phyloP scores from a whole-genome alignment of 108 stramenopile genomes.

The Skeletonema grethae region DNA sequence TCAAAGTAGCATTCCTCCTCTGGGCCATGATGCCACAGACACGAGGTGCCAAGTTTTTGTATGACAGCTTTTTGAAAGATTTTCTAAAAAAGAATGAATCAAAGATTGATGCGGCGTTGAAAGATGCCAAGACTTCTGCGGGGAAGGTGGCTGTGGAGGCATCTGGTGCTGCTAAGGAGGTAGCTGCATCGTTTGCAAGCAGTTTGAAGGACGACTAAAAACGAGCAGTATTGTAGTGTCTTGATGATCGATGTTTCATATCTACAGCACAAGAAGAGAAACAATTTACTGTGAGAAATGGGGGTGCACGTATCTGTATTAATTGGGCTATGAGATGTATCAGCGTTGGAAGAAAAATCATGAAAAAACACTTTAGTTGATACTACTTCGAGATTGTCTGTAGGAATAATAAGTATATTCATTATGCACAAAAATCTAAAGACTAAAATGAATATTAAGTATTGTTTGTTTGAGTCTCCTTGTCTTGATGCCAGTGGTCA shows the following conservation, averaged over 20 bases:
- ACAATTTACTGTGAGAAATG: neutral
- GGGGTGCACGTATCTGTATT: neutral
- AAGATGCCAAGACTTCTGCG: conserved; percentile 62
- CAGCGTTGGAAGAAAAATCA: neutral
- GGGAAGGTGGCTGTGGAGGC: conserved; percentile 25
- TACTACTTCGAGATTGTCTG: neutral
- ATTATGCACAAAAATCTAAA: neutral
- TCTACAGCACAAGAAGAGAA: neutral
- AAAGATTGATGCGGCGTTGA: conserved; percentile 81
- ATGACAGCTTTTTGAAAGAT: conserved; percentile 87
- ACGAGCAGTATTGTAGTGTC: neutral
- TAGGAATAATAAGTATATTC: neutral
- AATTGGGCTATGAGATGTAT: neutral
- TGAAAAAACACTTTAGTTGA: neutral
- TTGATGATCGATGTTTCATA: neutral
- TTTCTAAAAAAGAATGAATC: conserved; percentile 84
- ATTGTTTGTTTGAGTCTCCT: neutral
- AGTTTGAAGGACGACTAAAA: conserved; percentile 38
- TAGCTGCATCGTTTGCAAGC: conserved; percentile 9
- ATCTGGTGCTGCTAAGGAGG: conserved; percentile 16
- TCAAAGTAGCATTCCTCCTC: conserved; percentile 93
- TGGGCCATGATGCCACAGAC: conserved; percentile 94
- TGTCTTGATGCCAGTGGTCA: too few relatives aligned
- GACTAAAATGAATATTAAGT: neutral
- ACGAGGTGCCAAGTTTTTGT: conserved; percentile 88